Conservation (phyloP, 306 rosid genomes). For the Rosa rugosa region DNA sequence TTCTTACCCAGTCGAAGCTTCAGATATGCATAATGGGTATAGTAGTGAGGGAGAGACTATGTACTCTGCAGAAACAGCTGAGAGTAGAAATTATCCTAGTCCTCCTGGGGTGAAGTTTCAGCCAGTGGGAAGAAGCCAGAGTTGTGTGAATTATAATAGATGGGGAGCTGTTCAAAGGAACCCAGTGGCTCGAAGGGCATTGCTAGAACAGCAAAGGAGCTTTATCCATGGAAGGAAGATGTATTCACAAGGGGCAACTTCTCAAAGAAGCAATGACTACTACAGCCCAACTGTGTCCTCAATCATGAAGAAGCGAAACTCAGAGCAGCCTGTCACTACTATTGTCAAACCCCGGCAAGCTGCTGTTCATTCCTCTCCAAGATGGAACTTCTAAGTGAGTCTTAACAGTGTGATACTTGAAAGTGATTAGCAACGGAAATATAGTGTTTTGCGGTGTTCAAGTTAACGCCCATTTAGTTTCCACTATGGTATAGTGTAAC, state of each 20-base stretch:
- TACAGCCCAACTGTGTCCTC: constrained; percentile 94
- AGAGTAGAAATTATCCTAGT: constrained; percentile 77
- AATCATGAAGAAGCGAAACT: constrained; percentile 78
- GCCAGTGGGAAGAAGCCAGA: constrained; percentile 92
- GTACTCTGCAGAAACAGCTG: constrained; percentile 99
- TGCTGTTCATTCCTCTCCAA: constrained; percentile 87
- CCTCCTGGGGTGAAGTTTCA: constrained; percentile 74
- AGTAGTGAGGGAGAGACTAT: constrained; percentile 95
- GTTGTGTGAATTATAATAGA: constrained; percentile 86
- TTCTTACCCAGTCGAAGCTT: constrained; percentile 57
- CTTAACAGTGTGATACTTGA: constrained; percentile 24
- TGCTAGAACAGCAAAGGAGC: constrained; percentile 75
- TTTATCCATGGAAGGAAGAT: constrained; percentile 74
- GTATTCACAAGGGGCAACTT: constrained; percentile 87
- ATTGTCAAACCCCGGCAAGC: constrained; percentile 59
- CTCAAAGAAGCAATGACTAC: constrained; percentile 90
- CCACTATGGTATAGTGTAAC: constrained; percentile 42
- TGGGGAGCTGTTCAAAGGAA: constrained; percentile 64
- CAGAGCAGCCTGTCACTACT: constrained; percentile 43
- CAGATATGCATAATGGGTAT: constrained; percentile 60
- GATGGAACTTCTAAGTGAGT: constrained; percentile 72
- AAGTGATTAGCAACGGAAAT: constrained; percentile 33
- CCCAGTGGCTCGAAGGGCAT: constrained; percentile 55
- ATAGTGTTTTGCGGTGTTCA: constrained; percentile 35
- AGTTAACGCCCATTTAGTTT: constrained; percentile 29